Evolutionary conservation across 805 yeast genomes (phyloP), one percentile per base, ranked within the genome.

Genomic region (Candida vartiovaarae): DNA sequence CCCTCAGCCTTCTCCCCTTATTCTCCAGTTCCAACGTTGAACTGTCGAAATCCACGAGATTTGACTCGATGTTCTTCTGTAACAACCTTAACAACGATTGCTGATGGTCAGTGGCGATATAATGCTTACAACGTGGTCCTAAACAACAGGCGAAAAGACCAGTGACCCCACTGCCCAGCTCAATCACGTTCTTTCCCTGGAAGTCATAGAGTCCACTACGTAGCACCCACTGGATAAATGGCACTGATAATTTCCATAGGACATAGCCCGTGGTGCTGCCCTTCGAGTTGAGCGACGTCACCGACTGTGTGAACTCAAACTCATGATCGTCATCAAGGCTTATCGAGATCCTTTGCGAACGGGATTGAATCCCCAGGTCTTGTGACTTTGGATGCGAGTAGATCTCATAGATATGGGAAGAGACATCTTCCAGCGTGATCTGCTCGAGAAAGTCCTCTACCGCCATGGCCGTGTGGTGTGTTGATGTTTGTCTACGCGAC

Each of bases 161-260:
- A 3, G 77, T 67, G 0, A 72, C 71, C 0, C 89, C 89, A 10
- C 84, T 60, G 0, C 89, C 89, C 4, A 82, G 54, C 48, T 82
- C 89, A 7, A 81, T 60, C 0, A 78, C 68, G 11, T 1, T 53
- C 45, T 2, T 47, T 3, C 44, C 54, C 1, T 41, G 38, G 4
- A 52, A 48, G 11, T 50, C 42, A 30, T 59, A 45, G 6, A 47
- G 32, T 2, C 29, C 10, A 1, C 44, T 38, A 5, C 38, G 6
- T n/a, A 69, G 24, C 2, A 79, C 38, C 87, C 88, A 82, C 36
- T 77, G 72, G 1, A 69, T 68, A 34, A 82, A 62, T 2, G 65
- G 54, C 2, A 71, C 67, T 1, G 79, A 67, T 1, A 77, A 64
- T 35, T 65, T 63, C 89, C 89, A 82, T 34, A 80, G 64, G 4